phyloP scores from a whole-genome alignment of 1,139 yeast genomes.

The Geotrichum aggregatum region DNA sequence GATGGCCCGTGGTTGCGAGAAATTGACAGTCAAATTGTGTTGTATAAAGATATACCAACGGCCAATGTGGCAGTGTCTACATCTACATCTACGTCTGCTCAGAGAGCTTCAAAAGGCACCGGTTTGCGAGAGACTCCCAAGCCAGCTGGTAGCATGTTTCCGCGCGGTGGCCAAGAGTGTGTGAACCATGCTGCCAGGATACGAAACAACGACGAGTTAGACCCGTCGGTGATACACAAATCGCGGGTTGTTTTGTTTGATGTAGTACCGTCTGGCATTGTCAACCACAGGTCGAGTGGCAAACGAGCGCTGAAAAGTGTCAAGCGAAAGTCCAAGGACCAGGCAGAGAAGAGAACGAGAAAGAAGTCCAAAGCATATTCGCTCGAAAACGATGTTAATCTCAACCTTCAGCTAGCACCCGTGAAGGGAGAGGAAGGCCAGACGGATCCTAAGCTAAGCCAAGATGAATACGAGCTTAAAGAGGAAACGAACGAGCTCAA shows the following conservation, averaged over 20 bases:
- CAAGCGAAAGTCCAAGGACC: background rate
- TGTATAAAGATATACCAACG: constrained; percentile 22
- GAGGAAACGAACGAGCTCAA: too few relatives aligned
- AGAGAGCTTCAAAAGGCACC: background rate
- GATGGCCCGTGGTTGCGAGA: constrained; percentile 24
- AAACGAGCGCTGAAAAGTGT: background rate
- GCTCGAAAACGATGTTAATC: too few relatives aligned
- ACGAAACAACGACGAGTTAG: constrained; percentile 4
- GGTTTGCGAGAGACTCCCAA: background rate
- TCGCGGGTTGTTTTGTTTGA: constrained; percentile 7
- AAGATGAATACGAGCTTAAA: too few relatives aligned
- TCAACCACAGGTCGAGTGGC: background rate
- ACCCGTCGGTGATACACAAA: constrained; percentile 7
- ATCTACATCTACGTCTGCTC: background rate
- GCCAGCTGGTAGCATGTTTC: background rate
- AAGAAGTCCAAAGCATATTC: too few relatives aligned
- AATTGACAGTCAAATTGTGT: constrained; percentile 19
- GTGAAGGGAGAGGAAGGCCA: background rate
- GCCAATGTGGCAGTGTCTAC: background rate
- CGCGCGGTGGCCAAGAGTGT: background rate
- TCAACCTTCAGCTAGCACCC: too few relatives aligned
- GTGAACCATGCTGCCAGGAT: constrained; percentile 9
- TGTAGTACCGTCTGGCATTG: background rate
- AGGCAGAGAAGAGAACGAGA: background rate
- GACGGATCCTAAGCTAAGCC: too few relatives aligned